phyloP scores from a whole-genome alignment of 2,329 filamentous ascomycete species.

The Epichloe gansuensis region DNA sequence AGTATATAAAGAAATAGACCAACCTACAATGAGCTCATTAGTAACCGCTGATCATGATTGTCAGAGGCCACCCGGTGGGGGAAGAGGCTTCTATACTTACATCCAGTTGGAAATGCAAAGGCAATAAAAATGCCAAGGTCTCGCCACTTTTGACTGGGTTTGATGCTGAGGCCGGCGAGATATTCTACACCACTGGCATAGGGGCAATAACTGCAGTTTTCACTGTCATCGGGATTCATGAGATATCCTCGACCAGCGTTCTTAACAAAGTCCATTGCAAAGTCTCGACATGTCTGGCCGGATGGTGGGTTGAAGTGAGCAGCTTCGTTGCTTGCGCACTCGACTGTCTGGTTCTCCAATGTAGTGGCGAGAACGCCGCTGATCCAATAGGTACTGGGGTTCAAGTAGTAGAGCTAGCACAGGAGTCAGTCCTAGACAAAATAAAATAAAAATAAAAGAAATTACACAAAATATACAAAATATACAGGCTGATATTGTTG shows the following conservation, averaged over 20 bases:
- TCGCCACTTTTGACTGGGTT: slow-evolving; percentile 52
- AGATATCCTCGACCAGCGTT: slow-evolving; percentile 45
- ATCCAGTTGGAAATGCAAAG: slow-evolving; percentile 58
- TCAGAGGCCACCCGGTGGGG: neutral
- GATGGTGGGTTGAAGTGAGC: slow-evolving; percentile 46
- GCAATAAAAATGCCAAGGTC: slow-evolving; percentile 59
- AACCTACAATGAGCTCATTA: slow-evolving; percentile 19
- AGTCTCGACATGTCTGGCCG: slow-evolving; percentile 50
- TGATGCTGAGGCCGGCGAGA: slow-evolving; percentile 41
- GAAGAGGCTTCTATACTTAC: neutral
- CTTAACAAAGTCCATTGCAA: slow-evolving; percentile 47
- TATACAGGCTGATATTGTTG: too few relatives aligned
- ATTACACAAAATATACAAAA: too few relatives aligned
- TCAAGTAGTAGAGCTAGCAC: slow-evolving; percentile 5
- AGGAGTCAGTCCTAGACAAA: too few relatives aligned
- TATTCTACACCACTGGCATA: slow-evolving; percentile 49
- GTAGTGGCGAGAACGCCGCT: slow-evolving; percentile 7
- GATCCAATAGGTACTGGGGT: slow-evolving; percentile 7
- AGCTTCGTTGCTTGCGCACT: slow-evolving; percentile 27
- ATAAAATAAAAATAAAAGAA: too few relatives aligned
- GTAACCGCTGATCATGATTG: neutral
- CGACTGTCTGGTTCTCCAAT: slow-evolving; percentile 16
- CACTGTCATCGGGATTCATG: slow-evolving; percentile 44
- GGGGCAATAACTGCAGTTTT: slow-evolving; percentile 57
- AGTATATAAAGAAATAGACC: slow-evolving; percentile 69